Base-by-base conservation (phyloP, 495 filamentous ascomycete genomes). In the Aspergillus funiculosus region DNA sequence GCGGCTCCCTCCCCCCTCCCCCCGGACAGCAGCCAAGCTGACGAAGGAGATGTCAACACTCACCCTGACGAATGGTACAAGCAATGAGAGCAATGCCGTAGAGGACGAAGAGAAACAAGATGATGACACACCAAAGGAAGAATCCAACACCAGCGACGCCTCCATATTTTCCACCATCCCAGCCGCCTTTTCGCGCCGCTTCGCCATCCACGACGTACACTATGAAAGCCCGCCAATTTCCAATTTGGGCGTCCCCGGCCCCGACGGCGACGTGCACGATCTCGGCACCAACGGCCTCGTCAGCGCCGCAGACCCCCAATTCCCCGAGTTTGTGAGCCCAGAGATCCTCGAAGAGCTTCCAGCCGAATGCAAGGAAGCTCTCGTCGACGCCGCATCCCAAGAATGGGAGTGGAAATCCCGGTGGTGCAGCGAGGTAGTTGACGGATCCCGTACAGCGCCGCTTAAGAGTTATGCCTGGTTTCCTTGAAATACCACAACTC, bases 321-420 rank as follows among this genome's bases (percentile, higher is more conserved):
- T 71, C 30, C 61, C 71, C 2, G 72, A 75, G 38, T 73, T 73
- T 47, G 70, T 89, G 26, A 64, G 76, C 7, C 73, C 80, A 19
- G 85, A 91, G 5, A 75, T 91, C 46, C 58, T 83, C 26, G 79
- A 74, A 7, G 70, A 84, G 51, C 69, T 95, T 20, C 87, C 86
- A 0, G 59, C 76, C 2, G 83, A 89, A 39, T 87, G 85, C 65
- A 78, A 81, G 27, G 62, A 70, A 22, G 82, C 85, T 0, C 86
- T 94, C 29, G 59, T 86, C 13, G 67, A 77, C 24, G 80, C 86
- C 2, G 64, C 80, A 10, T 59, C 67, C 7, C 63, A 67, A 15
- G 86, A 94, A 55, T 62, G 59, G 32, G 63, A 73, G 34, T 95
- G 89, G 89, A 89, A 87, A 64, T 63, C 60, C 11, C 74, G 63